Evolutionary conservation across 306 rosid genomes (phyloP).

Genomic region (Inga leiocalycina): DNA sequence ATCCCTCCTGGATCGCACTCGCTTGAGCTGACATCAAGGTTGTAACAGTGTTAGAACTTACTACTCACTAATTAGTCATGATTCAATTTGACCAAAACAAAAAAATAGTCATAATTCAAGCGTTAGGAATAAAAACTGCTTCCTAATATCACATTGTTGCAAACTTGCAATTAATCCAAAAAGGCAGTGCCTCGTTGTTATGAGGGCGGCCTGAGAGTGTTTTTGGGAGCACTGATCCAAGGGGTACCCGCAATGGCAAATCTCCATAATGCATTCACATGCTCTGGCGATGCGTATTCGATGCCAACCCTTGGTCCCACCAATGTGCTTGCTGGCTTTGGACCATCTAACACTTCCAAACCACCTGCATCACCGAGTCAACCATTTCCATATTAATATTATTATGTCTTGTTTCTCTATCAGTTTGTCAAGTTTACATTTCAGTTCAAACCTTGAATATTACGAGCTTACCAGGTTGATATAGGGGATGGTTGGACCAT

Average conservation of each 20-base stretch:
- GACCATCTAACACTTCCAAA: slow-evolving; percentile 83
- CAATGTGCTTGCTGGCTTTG: slow-evolving; percentile 70
- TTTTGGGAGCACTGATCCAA: slow-evolving; percentile 95
- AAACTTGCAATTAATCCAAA: not conserved
- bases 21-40: not conserved
- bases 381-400: slow-evolving; percentile 11
- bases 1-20: not conserved
- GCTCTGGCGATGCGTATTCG: slow-evolving; percentile 77
- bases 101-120: not conserved
- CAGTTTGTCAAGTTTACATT: slow-evolving; percentile 17
- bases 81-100: no score
- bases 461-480: slow-evolving; percentile 63
- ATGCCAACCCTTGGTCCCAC: slow-evolving; percentile 93
- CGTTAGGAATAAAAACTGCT: not conserved
- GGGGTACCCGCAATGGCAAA: slow-evolving; percentile 87
- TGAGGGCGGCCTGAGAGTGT: slow-evolving; percentile 60
- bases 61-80: not conserved
- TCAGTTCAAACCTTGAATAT: not conserved
- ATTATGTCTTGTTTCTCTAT: not conserved
- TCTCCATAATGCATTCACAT: slow-evolving; percentile 85
- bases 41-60: not conserved
- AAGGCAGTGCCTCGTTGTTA: not conserved
- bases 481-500: slow-evolving; percentile 89
- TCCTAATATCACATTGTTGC: not conserved
- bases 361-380: slow-evolving; percentile 59